These are phyloP conservation scores for Tylopilus vinaceipallidus DNA, from an alignment of 768 basidiomycete genomes.

Conservation along the genomic window DNA sequence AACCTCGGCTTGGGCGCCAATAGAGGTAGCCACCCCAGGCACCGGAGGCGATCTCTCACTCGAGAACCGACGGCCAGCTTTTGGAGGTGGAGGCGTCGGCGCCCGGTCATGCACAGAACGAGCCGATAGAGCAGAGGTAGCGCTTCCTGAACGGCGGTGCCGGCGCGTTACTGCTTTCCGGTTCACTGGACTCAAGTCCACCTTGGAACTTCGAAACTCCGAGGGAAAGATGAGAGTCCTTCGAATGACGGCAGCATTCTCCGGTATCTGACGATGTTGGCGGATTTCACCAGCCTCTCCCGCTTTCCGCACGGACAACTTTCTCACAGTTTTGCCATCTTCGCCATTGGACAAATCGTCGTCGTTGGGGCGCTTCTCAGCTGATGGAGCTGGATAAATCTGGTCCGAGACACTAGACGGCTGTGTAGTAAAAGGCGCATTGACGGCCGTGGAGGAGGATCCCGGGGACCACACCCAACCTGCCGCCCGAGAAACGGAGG, in stretches of 20 bases:
- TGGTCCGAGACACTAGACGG: constrained; percentile 10
- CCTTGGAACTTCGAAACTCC: constrained; percentile 55
- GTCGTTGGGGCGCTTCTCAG: constrained; percentile 27
- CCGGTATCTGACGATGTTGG: constrained; percentile 35
- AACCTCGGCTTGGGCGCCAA: constrained; percentile 39
- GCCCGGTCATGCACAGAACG: constrained; percentile 79
- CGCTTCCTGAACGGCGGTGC: constrained; percentile 63
- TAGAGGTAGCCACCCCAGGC: constrained; percentile 57
- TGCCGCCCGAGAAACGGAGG: constrained; percentile 57
- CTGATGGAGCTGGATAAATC: constrained; percentile 14
- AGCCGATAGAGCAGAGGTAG: constrained; percentile 55
- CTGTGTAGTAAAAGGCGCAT: constrained; percentile 21
- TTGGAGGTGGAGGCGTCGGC: constrained; percentile 84
- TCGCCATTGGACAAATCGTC: constrained; percentile 32
- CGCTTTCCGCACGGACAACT: constrained; percentile 20
- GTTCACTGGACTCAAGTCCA: constrained; percentile 53
- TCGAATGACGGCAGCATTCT: constrained; percentile 56
- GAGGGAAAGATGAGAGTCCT: constrained; percentile 80
- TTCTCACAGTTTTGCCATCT: constrained; percentile 31
- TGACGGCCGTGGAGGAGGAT: constrained; percentile 10
- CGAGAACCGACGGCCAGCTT: constrained; percentile 61
- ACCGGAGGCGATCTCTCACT: constrained; percentile 66
- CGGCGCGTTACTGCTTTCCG: constrained; percentile 49
- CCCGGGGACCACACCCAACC: constrained; percentile 39
- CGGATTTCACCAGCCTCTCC: constrained; percentile 26